Percentiles rank a stretch among this genome's conserved stretches.
Evolutionary conservation across 305 asterid species (phyloP).

Genomic region (Ajuga reptans): DNA sequence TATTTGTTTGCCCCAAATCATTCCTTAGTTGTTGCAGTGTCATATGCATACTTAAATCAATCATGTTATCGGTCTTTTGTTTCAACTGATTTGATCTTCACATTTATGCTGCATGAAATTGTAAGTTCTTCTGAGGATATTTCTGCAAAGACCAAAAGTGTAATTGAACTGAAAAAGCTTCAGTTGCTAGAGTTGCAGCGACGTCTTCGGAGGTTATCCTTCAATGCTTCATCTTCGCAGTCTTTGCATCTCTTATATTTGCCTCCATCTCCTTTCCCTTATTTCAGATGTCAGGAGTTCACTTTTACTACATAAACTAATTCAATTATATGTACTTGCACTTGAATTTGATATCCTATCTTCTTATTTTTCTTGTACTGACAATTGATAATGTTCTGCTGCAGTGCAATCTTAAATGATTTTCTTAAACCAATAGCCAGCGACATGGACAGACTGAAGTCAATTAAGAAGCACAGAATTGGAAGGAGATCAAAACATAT

Average conservation of each 20-base stretch:
- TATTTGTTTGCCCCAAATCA: background rate
- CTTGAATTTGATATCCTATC: background rate
- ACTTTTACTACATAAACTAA: background rate
- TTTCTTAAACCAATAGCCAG: slow-evolving; percentile 73
- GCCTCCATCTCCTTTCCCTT: background rate
- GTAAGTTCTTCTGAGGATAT: slow-evolving; percentile 88
- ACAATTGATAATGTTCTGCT: slow-evolving; percentile 24
- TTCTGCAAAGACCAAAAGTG: slow-evolving; percentile 94
- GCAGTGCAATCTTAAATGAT: slow-evolving; percentile 79
- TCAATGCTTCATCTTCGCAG: slow-evolving; percentile 20
- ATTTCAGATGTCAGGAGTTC: background rate
- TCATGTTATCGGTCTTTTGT: slow-evolving; percentile 2
- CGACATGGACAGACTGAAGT: slow-evolving; percentile 79
- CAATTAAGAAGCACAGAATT: slow-evolving; percentile 80
- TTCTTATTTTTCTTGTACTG: slow-evolving; percentile 23
- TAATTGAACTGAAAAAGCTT: slow-evolving; percentile 91
- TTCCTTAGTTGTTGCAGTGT: background rate
- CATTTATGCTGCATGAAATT: slow-evolving; percentile 50
- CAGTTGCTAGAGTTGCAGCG: slow-evolving; percentile 91
- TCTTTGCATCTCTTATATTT: slow-evolving; percentile 15
- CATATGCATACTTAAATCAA: slow-evolving; percentile 1
- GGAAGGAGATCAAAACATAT: slow-evolving; percentile 95
- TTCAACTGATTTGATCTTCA: slow-evolving; percentile 3
- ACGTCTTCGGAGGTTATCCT: slow-evolving; percentile 64
- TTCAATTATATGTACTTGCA: slow-evolving; percentile 9